Evolutionary conservation across 2,329 filamentous ascomycete species (phyloP).

Genomic region (Ascomycota sp.): DNA sequence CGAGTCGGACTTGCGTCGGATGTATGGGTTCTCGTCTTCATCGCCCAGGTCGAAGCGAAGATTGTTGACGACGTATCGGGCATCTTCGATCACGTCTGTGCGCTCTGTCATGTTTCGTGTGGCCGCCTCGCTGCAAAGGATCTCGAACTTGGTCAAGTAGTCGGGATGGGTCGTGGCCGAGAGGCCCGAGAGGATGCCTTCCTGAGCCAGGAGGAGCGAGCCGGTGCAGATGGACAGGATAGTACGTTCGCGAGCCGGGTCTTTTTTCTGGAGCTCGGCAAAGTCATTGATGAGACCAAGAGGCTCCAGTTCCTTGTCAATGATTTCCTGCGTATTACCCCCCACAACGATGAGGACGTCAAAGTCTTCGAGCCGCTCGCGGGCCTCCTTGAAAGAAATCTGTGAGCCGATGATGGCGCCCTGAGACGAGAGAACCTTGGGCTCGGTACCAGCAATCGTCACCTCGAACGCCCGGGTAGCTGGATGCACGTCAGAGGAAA

Average conservation of each 20-base stretch:
- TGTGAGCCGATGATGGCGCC: constrained; percentile 51
- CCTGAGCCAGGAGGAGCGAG: constrained; percentile 51
- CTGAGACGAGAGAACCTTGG: constrained; percentile 33
- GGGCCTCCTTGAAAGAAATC: constrained; percentile 56
- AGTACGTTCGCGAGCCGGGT: constrained; percentile 59
- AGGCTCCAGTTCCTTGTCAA: constrained; percentile 47
- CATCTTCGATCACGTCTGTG: constrained; percentile 61
- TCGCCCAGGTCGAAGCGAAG: constrained; percentile 67
- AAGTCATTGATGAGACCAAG: constrained; percentile 53
- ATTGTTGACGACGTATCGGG: constrained; percentile 76
- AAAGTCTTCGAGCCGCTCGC: constrained; percentile 50
- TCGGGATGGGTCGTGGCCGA: constrained; percentile 68
- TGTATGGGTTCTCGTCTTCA: constrained; percentile 64
- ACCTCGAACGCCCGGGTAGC: constrained; percentile 34
- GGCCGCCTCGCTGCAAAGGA: constrained; percentile 51
- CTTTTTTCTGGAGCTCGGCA: constrained; percentile 57
- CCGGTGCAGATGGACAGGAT: constrained; percentile 63
- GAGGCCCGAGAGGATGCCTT: constrained; percentile 56
- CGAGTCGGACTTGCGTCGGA: constrained; percentile 49
- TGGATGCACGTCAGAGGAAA: constrained; percentile 7
- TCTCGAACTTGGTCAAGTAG: constrained; percentile 60
- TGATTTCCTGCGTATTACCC: constrained; percentile 38
- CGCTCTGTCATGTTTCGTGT: constrained; percentile 49
- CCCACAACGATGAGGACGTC: constrained; percentile 62
- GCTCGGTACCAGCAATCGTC: constrained; percentile 29